phyloP scores from a whole-genome alignment of 1,139 yeast species.

The Entelexis paramagnoliae region DNA sequence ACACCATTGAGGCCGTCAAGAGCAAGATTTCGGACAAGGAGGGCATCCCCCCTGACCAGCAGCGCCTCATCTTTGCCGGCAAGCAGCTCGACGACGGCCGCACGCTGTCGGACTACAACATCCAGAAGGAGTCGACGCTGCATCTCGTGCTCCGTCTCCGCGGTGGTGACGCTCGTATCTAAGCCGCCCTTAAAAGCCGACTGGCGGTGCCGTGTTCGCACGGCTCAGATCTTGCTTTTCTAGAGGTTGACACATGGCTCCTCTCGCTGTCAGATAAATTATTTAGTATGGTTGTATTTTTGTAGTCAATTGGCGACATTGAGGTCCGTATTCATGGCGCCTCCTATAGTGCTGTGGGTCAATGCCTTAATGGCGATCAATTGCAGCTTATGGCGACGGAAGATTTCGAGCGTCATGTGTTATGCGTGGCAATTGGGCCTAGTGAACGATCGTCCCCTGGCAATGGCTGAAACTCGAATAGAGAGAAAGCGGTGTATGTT shows the following conservation, averaged over 20 bases:
- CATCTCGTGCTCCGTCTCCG: slow-evolving; percentile 80
- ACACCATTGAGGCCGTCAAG: slow-evolving; percentile 83
- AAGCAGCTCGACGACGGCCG: slow-evolving; percentile 91
- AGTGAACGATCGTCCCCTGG: no score
- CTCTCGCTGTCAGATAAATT: background rate
- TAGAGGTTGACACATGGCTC: background rate
- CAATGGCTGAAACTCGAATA: no score
- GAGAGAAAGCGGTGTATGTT: no score
- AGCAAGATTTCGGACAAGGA: slow-evolving; percentile 81
- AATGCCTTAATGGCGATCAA: no score
- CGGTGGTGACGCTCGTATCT: slow-evolving; percentile 43
- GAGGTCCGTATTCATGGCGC: no score
- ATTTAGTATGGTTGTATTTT: slow-evolving; percentile 3
- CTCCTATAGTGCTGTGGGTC: no score
- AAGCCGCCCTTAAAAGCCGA: slow-evolving; percentile 3
- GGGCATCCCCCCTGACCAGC: slow-evolving; percentile 99
- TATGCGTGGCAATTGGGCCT: no score
- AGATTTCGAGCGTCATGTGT: no score
- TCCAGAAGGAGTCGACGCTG: slow-evolving; percentile 71
- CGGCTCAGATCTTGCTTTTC: background rate
- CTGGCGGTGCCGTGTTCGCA: background rate
- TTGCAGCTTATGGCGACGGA: no score
- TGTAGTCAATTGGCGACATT: slow-evolving; percentile 2
- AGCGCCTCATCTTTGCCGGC: slow-evolving; percentile 99
- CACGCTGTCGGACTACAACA: slow-evolving; percentile 80